A percentile compares a stretch with the other conserved stretches of the same genome.
Evolutionary conservation across 805 yeast genomes (phyloP).

Genomic region (Zygotorulaspora danielsina): DNA sequence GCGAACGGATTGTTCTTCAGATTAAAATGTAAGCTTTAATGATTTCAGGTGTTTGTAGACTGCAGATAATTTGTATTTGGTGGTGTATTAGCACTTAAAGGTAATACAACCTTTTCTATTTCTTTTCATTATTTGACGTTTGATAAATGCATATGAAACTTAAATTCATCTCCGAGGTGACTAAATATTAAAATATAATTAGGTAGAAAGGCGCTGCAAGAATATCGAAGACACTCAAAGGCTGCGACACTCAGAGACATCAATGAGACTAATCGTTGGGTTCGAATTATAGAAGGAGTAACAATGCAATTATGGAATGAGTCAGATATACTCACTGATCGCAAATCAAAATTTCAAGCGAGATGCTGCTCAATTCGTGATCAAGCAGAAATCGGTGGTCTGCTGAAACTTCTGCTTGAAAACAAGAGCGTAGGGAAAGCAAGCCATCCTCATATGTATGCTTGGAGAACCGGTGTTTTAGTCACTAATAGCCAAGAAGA

Average conservation of each 20-base stretch:
- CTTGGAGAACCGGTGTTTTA: constrained; percentile 55
- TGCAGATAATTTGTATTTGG: no score
- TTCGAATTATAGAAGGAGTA: no score
- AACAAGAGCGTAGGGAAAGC: constrained; percentile 54
- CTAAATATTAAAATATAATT: no score
- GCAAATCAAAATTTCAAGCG: constrained; percentile 67
- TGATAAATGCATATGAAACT: neutral
- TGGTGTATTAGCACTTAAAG: no score
- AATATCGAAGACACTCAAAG: neutral
- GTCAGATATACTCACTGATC: constrained; percentile 41
- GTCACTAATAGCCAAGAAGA: neutral
- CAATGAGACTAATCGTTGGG: no score
- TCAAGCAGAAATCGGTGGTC: constrained; percentile 40
- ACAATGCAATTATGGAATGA: constrained; percentile 33
- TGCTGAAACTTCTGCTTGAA: constrained; percentile 41
- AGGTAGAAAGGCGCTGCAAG: no score
- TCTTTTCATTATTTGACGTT: neutral
- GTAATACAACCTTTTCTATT: no score
- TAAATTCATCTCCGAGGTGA: no score
- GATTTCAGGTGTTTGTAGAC: neutral
- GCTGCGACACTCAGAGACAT: neutral
- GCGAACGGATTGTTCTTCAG: neutral
- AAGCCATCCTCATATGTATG: constrained; percentile 68
- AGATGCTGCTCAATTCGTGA: constrained; percentile 43
- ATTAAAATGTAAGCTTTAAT: neutral